A percentile compares a stretch with the other conserved stretches of the same genome.
These are phyloP conservation scores for Solanum piurae DNA, from an alignment of 257 asterid genomes.

Conservation along the genomic window DNA sequence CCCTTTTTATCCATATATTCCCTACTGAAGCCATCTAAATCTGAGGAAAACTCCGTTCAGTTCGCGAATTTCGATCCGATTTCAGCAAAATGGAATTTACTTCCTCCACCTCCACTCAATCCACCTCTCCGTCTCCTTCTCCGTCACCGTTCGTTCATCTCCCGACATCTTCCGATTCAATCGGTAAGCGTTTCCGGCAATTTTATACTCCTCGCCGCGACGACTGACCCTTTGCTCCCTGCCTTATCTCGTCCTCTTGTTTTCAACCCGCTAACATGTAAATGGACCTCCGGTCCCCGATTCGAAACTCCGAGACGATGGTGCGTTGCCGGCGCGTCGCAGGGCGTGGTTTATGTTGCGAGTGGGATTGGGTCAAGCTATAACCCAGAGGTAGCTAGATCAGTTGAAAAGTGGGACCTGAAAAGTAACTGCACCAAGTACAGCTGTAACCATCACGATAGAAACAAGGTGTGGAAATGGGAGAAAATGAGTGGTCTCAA, in stretches of 20 bases:
- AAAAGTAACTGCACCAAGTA: neutral
- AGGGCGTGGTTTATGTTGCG: constrained; percentile 40
- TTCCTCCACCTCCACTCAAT: constrained; percentile 49
- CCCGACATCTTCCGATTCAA: constrained; percentile 68
- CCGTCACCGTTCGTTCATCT: constrained; percentile 74
- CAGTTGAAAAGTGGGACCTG: constrained; percentile 64
- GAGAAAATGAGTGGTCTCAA: constrained; percentile 38
- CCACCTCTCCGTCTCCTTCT: constrained; percentile 31
- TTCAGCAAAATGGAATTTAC: constrained; percentile 39
- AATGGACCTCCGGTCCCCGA: constrained; percentile 58
- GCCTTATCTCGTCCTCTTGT: constrained; percentile 61
- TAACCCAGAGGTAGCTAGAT: constrained; percentile 44
- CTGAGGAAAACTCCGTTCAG: constrained; percentile 2
- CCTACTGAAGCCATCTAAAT: constrained; percentile 18
- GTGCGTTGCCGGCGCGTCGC: constrained; percentile 60
- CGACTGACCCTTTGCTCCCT: constrained; percentile 49
- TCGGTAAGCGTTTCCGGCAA: constrained; percentile 43
- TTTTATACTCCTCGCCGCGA: constrained; percentile 59
- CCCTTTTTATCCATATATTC: constrained; percentile 62
- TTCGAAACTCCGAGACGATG: constrained; percentile 60
- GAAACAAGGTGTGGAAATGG: constrained; percentile 33
- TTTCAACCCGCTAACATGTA: constrained; percentile 26
- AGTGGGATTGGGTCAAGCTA: constrained; percentile 79
- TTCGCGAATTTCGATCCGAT: constrained; percentile 63
- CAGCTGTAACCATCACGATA: neutral